A percentile compares a stretch with the other conserved stretches of the same genome.
These are phyloP conservation scores for Triglochin maritima DNA, from an alignment of 106 monocot genomes.

Conservation along the genomic window DNA sequence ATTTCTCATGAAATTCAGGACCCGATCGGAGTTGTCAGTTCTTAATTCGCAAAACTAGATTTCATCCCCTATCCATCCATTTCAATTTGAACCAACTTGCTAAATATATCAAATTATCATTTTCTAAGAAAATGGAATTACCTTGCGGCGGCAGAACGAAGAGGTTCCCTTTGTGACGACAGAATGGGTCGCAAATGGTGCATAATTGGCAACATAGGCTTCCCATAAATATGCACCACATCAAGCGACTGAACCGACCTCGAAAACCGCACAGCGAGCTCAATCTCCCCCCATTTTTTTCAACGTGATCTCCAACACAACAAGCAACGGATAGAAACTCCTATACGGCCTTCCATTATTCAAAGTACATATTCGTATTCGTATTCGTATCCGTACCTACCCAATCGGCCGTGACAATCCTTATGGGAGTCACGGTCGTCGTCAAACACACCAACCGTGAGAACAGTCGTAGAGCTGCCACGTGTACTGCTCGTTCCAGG, in stretches of 20 bases:
- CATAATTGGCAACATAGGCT: constrained; percentile 69
- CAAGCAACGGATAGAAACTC: constrained; percentile 44
- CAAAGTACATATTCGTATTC: constrained; percentile 62
- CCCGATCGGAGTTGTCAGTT: no score
- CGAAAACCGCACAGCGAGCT: constrained; percentile 69
- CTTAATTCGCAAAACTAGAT: no score
- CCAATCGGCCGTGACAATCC: constrained; percentile 48
- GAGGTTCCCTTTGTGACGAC: constrained; percentile 31
- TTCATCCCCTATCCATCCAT: no score
- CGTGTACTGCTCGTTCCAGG: constrained; percentile 97
- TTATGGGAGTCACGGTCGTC: constrained; percentile 11
- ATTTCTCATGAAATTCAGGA: no score
- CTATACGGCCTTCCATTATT: constrained; percentile 46
- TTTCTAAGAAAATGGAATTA: no score
- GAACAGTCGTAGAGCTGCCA: constrained; percentile 85
- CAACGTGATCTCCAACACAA: constrained; percentile 36
- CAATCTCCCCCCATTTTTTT: constrained; percentile 64
- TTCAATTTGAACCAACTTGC: no score
- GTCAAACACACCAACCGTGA: constrained; percentile 79
- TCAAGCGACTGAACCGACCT: constrained; percentile 30
- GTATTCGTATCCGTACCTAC: no score
- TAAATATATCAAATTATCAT: no score
- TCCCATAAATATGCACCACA: constrained; percentile 43
- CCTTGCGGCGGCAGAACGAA: constrained; percentile 48
- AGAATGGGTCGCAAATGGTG: constrained; percentile 60